Evolutionary conservation across 2,329 filamentous ascomycete genomes (phyloP).

Genomic region (Trichoderma pleuroti): DNA sequence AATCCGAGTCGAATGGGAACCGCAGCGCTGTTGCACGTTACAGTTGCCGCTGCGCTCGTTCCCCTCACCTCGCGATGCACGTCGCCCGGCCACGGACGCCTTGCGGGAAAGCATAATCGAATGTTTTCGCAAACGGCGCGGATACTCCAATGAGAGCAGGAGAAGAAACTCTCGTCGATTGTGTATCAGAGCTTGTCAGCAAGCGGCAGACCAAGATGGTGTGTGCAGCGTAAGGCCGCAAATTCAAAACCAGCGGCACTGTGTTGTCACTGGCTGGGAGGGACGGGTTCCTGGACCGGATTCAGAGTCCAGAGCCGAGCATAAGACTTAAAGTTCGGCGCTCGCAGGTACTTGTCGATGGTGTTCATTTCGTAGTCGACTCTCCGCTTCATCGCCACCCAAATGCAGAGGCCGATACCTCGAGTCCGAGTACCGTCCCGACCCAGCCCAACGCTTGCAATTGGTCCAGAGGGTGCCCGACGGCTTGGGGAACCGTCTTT

Average conservation of each 20-base stretch:
- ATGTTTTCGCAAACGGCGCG: background rate
- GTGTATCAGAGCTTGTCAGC: background rate
- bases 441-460: background rate
- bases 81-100: background rate
- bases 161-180: background rate
- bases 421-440: background rate
- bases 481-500: slow-evolving; percentile 7
- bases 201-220: background rate
- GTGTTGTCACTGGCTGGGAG: background rate
- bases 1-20: background rate
- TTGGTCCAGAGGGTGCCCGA: background rate
- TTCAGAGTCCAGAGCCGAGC: background rate
- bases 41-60: slow-evolving; percentile 9
- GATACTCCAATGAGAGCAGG: slow-evolving; percentile 6
- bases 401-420: background rate
- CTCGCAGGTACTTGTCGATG: background rate
- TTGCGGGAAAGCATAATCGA: background rate
- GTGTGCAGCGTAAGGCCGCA: background rate
- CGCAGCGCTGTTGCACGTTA: background rate
- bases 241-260: background rate
- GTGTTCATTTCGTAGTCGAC: background rate
- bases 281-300: slow-evolving; percentile 17
- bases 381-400: background rate
- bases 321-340: background rate
- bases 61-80: background rate